Percentiles rank a stretch among this genome's conserved stretches.
Conservation (phyloP, 129 eudicot species). For the Arctium minus region DNA sequence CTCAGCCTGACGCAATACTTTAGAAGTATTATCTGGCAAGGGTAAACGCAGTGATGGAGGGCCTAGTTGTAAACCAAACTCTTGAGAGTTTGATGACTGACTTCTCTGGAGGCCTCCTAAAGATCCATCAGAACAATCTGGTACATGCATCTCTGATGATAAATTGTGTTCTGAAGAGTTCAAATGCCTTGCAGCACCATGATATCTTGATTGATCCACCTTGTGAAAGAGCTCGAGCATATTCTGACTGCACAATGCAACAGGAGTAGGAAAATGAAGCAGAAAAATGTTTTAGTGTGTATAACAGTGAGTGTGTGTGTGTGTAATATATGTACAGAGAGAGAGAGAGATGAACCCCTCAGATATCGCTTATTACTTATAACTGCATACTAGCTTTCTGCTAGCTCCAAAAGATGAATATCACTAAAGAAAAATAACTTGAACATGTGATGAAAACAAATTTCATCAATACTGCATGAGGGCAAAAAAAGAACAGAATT, state of each 20-base stretch:
- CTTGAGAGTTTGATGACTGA: conserved; percentile 68
- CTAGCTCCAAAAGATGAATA: neutral
- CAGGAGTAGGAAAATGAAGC: neutral
- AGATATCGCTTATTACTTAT: neutral
- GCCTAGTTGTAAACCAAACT: conserved; percentile 80
- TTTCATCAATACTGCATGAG: neutral
- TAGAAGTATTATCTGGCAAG: conserved; percentile 29
- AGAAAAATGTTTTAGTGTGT: neutral
- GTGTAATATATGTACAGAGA: neutral
- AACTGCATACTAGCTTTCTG: neutral
- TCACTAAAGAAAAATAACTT: neutral
- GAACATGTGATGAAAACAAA: neutral
- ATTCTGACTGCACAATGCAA: conserved; percentile 52
- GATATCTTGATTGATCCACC: conserved; percentile 72
- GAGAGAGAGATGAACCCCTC: neutral
- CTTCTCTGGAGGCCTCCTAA: conserved; percentile 49
- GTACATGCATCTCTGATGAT: conserved; percentile 50
- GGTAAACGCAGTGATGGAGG: conserved; percentile 68
- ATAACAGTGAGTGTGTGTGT: neutral
- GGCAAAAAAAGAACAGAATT: neutral
- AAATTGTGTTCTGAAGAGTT: conserved; percentile 40
- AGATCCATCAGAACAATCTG: conserved; percentile 58
- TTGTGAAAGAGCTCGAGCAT: conserved; percentile 91
- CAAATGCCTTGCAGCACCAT: conserved; percentile 22
- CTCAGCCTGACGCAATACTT: conserved; percentile 26